These are phyloP conservation scores for Cicer cuneatum DNA, from an alignment of 306 rosid genomes.

Conservation along the genomic window DNA sequence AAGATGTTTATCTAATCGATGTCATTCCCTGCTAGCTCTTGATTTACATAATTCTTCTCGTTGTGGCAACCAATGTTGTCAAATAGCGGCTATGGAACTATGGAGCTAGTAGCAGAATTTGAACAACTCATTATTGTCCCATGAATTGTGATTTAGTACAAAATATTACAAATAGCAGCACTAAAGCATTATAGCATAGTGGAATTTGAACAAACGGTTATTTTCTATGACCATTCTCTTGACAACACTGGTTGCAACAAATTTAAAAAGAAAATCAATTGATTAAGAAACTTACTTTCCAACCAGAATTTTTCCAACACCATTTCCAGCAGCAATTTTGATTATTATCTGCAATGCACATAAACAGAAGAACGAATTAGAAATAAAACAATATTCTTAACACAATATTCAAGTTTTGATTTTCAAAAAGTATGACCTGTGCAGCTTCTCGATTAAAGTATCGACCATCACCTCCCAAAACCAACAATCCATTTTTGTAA, in stretches of 20 bases:
- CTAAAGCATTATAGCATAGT: no score
- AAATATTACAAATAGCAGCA: no score
- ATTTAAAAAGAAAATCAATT: slow-evolving; percentile 33
- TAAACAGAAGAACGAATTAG: slow-evolving; percentile 35
- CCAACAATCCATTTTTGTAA: slow-evolving; percentile 84
- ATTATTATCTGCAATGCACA: slow-evolving; percentile 73
- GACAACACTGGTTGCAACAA: background rate
- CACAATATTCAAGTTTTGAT: slow-evolving; percentile 1
- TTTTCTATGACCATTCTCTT: no score
- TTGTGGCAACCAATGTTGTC: background rate
- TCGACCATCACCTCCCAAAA: slow-evolving; percentile 97
- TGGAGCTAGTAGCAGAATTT: no score
- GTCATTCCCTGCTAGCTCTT: slow-evolving; percentile 15
- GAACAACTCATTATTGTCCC: no score
- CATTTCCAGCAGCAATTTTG: slow-evolving; percentile 96
- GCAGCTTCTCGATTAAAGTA: slow-evolving; percentile 93
- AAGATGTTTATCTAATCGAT: slow-evolving; percentile 12
- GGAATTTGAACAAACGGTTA: no score
- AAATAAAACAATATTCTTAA: slow-evolving; percentile 16
- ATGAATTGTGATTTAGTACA: no score
- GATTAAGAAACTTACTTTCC: slow-evolving; percentile 75
- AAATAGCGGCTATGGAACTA: no score
- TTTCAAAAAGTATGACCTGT: slow-evolving; percentile 56
- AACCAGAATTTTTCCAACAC: slow-evolving; percentile 89
- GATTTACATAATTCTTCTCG: slow-evolving; percentile 31